Conservation (phyloP, 1,284 basidiomycete species). For the Melanopsichium pennsylvanicum region DNA sequence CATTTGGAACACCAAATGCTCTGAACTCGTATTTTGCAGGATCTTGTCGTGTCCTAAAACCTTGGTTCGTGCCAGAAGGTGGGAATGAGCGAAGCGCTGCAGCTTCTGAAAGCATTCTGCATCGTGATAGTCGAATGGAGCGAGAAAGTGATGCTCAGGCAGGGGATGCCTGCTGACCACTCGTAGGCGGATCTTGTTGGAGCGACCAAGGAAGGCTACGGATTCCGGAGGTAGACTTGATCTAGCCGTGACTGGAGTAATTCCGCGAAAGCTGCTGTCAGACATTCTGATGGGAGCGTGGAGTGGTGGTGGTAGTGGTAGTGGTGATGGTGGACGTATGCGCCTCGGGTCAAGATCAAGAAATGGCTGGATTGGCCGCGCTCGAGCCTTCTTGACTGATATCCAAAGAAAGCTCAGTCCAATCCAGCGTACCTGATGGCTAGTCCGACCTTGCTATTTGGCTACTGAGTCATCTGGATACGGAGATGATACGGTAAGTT, state of each 20-base stretch:
- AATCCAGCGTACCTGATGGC: too few relatives aligned
- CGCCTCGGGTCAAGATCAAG: too few relatives aligned
- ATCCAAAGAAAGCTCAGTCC: too few relatives aligned
- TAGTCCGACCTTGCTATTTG: too few relatives aligned
- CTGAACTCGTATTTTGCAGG: neutral
- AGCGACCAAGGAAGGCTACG: neutral
- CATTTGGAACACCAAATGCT: slow-evolving; percentile 11
- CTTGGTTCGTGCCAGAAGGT: neutral
- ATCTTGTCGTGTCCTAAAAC: neutral
- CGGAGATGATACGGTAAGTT: neutral
- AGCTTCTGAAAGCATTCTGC: slow-evolving; percentile 11
- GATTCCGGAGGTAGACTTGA: slow-evolving; percentile 22
- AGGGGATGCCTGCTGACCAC: slow-evolving; percentile 31
- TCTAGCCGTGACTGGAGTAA: slow-evolving; percentile 18
- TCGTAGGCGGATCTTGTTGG: slow-evolving; percentile 20
- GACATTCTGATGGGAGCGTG: slow-evolving; percentile 22
- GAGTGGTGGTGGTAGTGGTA: too few relatives aligned
- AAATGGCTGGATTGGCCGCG: too few relatives aligned
- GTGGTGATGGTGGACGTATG: too few relatives aligned
- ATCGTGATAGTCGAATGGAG: slow-evolving; percentile 21
- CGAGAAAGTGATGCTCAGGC: slow-evolving; percentile 37
- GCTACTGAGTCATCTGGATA: neutral
- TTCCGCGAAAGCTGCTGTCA: slow-evolving; percentile 12
- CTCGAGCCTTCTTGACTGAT: too few relatives aligned
- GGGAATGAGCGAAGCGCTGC: slow-evolving; percentile 14